A percentile compares a stretch with the other conserved stretches of the same genome.
phyloP scores from a whole-genome alignment of 768 basidiomycete species.

The Dacryopinax spathularia region DNA sequence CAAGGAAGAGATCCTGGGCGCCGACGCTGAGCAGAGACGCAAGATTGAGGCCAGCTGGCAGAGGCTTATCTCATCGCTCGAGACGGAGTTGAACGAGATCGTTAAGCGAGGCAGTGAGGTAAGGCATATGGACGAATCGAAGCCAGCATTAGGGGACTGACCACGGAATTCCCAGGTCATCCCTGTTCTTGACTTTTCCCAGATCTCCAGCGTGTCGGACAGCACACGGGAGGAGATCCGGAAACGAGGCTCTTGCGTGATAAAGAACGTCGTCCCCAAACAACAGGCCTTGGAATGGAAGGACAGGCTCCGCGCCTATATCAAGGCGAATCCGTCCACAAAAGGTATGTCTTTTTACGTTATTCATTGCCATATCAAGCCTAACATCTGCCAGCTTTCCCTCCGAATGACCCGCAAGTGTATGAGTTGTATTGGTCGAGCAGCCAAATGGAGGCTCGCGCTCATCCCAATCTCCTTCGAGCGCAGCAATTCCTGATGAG shows the following conservation, averaged over 20 bases:
- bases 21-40: conserved; percentile 24
- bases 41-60: conserved; percentile 38
- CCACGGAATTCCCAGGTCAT: conserved; percentile 24
- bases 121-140: not conserved
- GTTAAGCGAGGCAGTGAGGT: conserved; percentile 35
- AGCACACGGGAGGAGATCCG: conserved; percentile 28
- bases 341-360: conserved; percentile 9
- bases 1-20: conserved; percentile 36
- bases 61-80: conserved; percentile 38
- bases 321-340: conserved; percentile 17
- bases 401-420: conserved; percentile 50
- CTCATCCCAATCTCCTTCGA: conserved; percentile 42
- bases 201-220: conserved; percentile 11
- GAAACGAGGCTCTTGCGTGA: conserved; percentile 39
- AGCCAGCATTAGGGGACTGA: not conserved
- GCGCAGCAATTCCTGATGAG: conserved; percentile 44
- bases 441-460: conserved; percentile 50
- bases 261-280: conserved; percentile 41
- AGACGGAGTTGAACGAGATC: conserved; percentile 36
- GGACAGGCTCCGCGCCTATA: conserved; percentile 28
- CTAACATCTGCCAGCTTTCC: conserved; percentile 37
- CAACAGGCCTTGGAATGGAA: conserved; percentile 24
- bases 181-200: conserved; percentile 26
- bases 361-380: not conserved
- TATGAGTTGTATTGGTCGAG: conserved; percentile 61